phyloP scores from a whole-genome alignment of 192 early-diverging fungal genomes.

The Gonapodya sp. region DNA sequence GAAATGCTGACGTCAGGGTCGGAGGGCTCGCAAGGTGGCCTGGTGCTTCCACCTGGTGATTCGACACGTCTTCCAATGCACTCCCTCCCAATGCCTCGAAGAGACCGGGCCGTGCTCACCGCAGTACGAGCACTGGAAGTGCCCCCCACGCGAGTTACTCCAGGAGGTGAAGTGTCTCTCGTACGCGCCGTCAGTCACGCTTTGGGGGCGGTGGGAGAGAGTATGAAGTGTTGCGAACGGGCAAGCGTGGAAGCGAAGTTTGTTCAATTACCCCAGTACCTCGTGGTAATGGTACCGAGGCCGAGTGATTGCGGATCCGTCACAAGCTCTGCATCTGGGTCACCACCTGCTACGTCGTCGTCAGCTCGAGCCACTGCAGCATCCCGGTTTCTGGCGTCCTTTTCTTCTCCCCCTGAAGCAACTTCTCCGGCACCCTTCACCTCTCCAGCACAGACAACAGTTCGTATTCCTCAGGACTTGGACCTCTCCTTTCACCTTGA shows the following conservation, averaged over 20 bases:
- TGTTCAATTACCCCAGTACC: background rate
- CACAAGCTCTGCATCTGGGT: background rate
- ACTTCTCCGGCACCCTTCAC: background rate
- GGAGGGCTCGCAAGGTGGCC: no score
- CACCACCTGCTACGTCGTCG: background rate
- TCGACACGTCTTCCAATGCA: no score
- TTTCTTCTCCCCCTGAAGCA: background rate
- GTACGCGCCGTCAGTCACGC: background rate
- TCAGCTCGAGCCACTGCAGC: background rate
- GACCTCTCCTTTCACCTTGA: background rate
- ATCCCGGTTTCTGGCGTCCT: background rate
- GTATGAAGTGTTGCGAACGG: background rate
- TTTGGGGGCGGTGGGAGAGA: background rate
- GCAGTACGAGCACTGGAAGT: background rate
- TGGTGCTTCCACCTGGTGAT: background rate
- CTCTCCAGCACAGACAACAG: background rate
- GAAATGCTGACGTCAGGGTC: no score
- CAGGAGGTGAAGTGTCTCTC: background rate
- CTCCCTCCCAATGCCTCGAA: background rate
- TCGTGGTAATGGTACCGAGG: background rate
- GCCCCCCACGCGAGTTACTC: background rate
- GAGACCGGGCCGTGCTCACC: background rate
- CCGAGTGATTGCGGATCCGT: background rate
- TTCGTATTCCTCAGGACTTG: background rate
- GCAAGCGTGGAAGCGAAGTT: background rate